Percentiles rank a stretch among this genome's conserved stretches.
Conservation (phyloP, 768 basidiomycete species). For the Pulveroboletus sp. region DNA sequence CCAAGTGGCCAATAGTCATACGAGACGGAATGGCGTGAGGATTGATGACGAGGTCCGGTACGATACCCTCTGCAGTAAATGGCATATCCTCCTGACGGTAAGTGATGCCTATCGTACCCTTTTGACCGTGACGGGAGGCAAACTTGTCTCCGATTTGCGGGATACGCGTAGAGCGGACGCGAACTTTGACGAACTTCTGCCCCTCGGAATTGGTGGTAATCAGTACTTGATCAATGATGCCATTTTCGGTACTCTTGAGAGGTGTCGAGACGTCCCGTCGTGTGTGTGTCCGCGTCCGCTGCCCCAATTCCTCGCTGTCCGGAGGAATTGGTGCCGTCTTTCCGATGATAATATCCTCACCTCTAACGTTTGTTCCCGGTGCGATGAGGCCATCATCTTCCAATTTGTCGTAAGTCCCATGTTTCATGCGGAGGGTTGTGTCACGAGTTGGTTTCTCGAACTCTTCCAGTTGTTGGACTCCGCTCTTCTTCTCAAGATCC, state of each 20-base stretch:
- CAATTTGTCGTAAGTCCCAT: conserved; percentile 97
- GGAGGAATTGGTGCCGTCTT: conserved; percentile 97
- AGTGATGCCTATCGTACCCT: conserved; percentile 99
- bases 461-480: conserved; percentile 86
- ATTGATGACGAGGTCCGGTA: conserved; percentile 97
- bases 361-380: conserved; percentile 89
- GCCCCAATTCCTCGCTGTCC: conserved; percentile 95
- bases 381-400: conserved; percentile 96
- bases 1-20: conserved; percentile 99
- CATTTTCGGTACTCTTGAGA: conserved; percentile 95
- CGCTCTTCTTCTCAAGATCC: conserved; percentile 97
- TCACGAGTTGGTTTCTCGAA: conserved; percentile 96
- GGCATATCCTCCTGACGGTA: conserved; percentile 99
- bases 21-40: conserved; percentile 99
- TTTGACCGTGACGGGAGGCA: conserved; percentile 98
- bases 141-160: conserved; percentile 99
- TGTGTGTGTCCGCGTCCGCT: conserved; percentile 88
- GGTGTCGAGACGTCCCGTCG: conserved; percentile 96
- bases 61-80: conserved; percentile 94
- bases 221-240: conserved; percentile 95
- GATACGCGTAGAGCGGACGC: conserved; percentile 91
- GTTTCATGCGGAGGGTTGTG: conserved; percentile 93
- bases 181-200: conserved; percentile 97
- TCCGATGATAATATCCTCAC: conserved; percentile 98
- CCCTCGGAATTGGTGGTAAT: conserved; percentile 96